A percentile compares a stretch with the other conserved stretches of the same genome.
phyloP scores from a whole-genome alignment of 768 basidiomycete genomes.

The Hysterangium stoloniferum region DNA sequence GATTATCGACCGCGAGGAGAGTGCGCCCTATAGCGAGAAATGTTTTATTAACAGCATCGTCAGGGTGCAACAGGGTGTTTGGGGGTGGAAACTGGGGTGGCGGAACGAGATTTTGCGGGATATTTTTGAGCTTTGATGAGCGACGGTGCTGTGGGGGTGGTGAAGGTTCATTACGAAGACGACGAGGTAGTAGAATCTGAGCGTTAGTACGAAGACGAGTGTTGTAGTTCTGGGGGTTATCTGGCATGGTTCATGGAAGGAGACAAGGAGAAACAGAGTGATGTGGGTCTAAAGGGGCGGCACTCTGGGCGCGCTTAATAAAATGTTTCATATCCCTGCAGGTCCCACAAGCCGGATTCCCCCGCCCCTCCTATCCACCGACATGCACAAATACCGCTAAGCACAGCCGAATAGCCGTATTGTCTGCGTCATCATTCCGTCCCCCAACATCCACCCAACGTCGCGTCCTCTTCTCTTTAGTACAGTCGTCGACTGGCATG shows the following conservation, averaged over 20 bases:
- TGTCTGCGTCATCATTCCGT: no score
- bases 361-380: no score
- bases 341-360: no score
- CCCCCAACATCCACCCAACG: no score
- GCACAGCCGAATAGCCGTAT: no score
- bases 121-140: not conserved
- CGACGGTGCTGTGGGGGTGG: not conserved
- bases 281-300: no score
- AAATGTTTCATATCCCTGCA: no score
- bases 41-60: constrained; percentile 65
- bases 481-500: no score
- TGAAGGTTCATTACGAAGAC: constrained; percentile 3
- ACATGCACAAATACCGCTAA: no score
- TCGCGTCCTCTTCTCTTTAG: no score
- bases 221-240: no score
- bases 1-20: constrained; percentile 70
- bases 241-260: not conserved
- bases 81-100: constrained; percentile 46
- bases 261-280: not conserved
- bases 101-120: not conserved
- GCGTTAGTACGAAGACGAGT: constrained; percentile 9
- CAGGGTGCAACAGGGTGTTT: constrained; percentile 60
- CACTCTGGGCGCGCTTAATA: no score
- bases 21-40: constrained; percentile 67
- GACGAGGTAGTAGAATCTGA: constrained; percentile 8